Evolutionary conservation across 2,329 filamentous ascomycete genomes (phyloP), one percentile per base, ranked within the genome.

Genomic region (Stagonosporopsis tanaceti): DNA sequence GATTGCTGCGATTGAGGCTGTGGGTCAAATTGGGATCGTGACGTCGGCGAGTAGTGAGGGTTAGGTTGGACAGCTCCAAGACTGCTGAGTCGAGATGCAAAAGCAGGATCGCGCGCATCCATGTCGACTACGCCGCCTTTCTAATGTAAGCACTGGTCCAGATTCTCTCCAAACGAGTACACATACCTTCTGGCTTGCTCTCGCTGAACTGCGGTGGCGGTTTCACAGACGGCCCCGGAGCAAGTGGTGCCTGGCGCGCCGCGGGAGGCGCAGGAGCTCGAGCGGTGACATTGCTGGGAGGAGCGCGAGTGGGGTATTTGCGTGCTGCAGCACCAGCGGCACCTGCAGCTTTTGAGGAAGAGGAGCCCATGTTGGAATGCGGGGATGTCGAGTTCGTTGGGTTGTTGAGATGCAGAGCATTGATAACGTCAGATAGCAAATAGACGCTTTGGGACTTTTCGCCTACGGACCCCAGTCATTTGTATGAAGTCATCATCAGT

Each of bases 21-120:
- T 34, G 75, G 71, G 59, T 72, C 75, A 61, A 71, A 72, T 41
- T 73, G 60, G 64, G 84, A 85, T 24, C 80, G 80, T 41, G 85
- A 87, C 38, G 82, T 81, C 32, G 80, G 77, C 11, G 84, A 87
- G 60, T 82, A 78, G 25, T 84, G 85, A 2, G 84, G 84, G 57
- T 82, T 82, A 28, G 84, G 84, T 51, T 81, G 82, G 7, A 87
- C 85, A 52, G 84, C 81, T 54, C 85, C 86, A 56, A 88, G 78
- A 42, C 77, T 78, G 66, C 88, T 90, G 61, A 98, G 91, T 63
- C 93, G 96, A 72, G 87, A 89, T 82, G 93, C 90, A 85, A 83
- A 94, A 69, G 84, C 79, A 1, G 85, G 85, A 69, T 88, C 86
- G 57, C 81, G 82, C 53, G 80, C 85, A 68, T 89, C 86, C 67